Base-by-base conservation (phyloP, 1,139 yeast species). In the Blastobotrys aristatus region DNA sequence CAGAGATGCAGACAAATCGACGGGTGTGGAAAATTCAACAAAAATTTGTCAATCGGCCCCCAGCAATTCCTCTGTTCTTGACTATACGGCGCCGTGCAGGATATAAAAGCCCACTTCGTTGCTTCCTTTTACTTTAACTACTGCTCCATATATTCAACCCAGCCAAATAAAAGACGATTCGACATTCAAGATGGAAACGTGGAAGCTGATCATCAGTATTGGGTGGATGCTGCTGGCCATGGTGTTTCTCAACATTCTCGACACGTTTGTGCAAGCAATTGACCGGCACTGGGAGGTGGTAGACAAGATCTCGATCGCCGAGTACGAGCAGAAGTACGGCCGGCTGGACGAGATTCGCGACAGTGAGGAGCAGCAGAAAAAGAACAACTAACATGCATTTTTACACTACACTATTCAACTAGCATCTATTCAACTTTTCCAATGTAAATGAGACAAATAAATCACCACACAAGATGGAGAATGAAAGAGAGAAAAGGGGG, bases 241-340 rank as follows among this genome's bases (percentile, higher is more conserved):
- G 32, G 31, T 41, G 30, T n/a, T 32, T 4, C 20, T 41, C 17
- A 26, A 41, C 24, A 41, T 41, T 18, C 13, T 41, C 13, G 44
- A 41, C 24, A 22, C 37, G 6, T 41, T 41, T 24, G 44, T 41
- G n/a, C 44, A 41, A 18, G 44, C 44, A 5, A 41, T 41, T 26
- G 44, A 41, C 24, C 18, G 44, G 18, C 44, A 41, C 38, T 41
- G 44, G 44, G 44, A 41, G n/a, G 44, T 41, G 13, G 33, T 26
- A 7, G 44, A 41, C 24, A 41, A 41, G 32, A 18, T 41, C 11
- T 3, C 20, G 24, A 41, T 41, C 14, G 31, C 39, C 16, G 22
- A 34, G 18, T 22, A 41, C 22, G 44, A 41, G 20, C 32, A 32
- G n/a, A 32, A 32, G 16, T 33, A 11, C 33, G 44, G 44, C 8